A percentile compares a stretch with the other conserved stretches of the same genome.
phyloP scores from a whole-genome alignment of 2,329 filamentous ascomycete genomes.

The Penicillium sp. region DNA sequence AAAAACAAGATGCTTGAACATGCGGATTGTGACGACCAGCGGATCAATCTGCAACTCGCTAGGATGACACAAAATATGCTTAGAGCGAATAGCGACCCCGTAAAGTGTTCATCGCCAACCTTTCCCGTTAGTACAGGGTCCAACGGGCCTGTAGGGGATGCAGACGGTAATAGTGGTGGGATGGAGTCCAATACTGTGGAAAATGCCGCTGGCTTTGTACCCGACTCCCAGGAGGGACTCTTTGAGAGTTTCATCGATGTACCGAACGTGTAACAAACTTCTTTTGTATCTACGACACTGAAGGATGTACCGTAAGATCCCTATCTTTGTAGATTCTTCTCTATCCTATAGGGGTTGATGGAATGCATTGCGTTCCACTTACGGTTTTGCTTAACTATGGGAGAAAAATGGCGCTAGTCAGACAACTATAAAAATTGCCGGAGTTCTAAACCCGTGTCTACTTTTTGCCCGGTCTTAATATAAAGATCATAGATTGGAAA shows the following conservation, averaged over 20 bases:
- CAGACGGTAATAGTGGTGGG: background rate
- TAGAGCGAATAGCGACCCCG: background rate
- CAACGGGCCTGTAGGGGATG: conserved; percentile 12
- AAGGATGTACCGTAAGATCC: too few species aligned
- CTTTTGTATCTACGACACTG: background rate
- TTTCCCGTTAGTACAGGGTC: conserved; percentile 14
- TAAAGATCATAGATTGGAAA: too few species aligned
- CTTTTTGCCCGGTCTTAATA: too few species aligned
- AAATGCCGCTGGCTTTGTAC: conserved; percentile 1
- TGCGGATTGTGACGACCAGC: conserved; percentile 17
- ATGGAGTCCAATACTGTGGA: background rate
- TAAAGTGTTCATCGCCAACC: conserved; percentile 6
- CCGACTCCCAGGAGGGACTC: conserved; percentile 3
- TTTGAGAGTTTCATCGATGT: conserved; percentile 14
- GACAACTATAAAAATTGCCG: too few species aligned
- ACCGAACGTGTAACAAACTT: background rate
- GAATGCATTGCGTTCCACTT: too few species aligned
- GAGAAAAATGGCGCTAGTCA: too few species aligned
- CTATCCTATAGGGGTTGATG: too few species aligned
- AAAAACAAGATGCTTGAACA: conserved; percentile 24
- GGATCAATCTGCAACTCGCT: conserved; percentile 19
- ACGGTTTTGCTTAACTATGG: too few species aligned
- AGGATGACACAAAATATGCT: conserved; percentile 15
- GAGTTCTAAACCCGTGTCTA: too few species aligned
- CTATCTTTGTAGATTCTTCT: too few species aligned